These are phyloP conservation scores for Dentipellis sp. DNA, from an alignment of 768 basidiomycete genomes.

Conservation along the genomic window DNA sequence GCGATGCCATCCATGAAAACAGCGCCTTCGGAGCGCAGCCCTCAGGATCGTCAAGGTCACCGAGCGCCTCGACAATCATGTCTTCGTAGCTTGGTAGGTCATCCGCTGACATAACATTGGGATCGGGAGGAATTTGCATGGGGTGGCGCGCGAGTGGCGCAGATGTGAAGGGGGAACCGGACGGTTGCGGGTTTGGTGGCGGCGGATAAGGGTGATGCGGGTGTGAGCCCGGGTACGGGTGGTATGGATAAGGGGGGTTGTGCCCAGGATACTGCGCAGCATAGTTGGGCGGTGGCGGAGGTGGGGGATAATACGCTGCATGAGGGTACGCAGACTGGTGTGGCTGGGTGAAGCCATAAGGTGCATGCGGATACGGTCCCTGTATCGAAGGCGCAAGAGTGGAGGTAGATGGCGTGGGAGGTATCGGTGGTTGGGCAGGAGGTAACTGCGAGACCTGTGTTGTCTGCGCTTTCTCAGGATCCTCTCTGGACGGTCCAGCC, in stretches of 20 bases:
- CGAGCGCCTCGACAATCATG: constrained; percentile 80
- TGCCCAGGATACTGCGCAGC: constrained; percentile 22
- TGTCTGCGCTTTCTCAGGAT: not conserved
- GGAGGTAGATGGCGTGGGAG: constrained; percentile 14
- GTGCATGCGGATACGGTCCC: constrained; percentile 38
- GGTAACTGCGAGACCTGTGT: constrained; percentile 1
- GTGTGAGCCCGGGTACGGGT: constrained; percentile 26
- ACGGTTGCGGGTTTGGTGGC: constrained; percentile 12
- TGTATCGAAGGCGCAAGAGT: constrained; percentile 4
- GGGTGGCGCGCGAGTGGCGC: constrained; percentile 11
- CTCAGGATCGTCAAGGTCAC: constrained; percentile 57
- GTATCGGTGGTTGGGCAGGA: constrained; percentile 1
- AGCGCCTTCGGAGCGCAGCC: constrained; percentile 78
- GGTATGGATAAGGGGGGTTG: constrained; percentile 24
- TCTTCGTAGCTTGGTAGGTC: constrained; percentile 85
- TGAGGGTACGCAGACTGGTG: constrained; percentile 54
- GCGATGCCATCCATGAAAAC: constrained; percentile 75
- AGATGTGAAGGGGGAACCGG: constrained; percentile 12
- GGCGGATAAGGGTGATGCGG: constrained; percentile 20
- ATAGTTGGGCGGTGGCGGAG: constrained; percentile 37
- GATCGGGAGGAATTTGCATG: constrained; percentile 16
- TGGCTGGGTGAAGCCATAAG: constrained; percentile 38
- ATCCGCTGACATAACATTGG: constrained; percentile 21
- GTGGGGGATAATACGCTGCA: constrained; percentile 63
- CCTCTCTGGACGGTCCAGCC: not conserved